These are phyloP conservation scores for Aspergillus novoparasiticus DNA, from an alignment of 2,329 filamentous ascomycete species.

Conservation along the genomic window DNA sequence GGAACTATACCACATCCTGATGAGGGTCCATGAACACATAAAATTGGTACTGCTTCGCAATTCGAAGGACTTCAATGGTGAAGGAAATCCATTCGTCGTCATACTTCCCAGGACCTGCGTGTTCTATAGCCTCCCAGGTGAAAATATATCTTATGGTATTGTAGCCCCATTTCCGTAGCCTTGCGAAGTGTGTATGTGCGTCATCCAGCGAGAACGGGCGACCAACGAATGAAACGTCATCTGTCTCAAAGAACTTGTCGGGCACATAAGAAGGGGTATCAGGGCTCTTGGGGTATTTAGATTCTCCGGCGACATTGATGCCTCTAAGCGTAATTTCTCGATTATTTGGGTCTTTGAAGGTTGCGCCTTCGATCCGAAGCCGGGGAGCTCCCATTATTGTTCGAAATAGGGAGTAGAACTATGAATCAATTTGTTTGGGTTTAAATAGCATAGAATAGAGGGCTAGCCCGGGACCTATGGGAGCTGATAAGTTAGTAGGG, in stretches of 20 bases:
- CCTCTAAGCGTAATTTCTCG: constrained; percentile 87
- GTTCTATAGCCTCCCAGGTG: constrained; percentile 98
- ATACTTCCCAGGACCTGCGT: constrained; percentile 84
- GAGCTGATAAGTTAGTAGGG: not conserved
- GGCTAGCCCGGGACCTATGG: not conserved
- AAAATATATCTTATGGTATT: constrained; percentile 97
- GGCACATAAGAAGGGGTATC: constrained; percentile 77
- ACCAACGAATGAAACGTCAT: constrained; percentile 84
- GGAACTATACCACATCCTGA: constrained; percentile 79
- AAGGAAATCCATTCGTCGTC: constrained; percentile 93
- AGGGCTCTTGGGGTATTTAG: constrained; percentile 83
- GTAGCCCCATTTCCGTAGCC: constrained; percentile 86
- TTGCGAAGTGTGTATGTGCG: constrained; percentile 81
- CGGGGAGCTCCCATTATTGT: constrained; percentile 70
- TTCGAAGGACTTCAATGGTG: constrained; percentile 79
- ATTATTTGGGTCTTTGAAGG: constrained; percentile 78
- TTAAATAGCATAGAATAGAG: not conserved
- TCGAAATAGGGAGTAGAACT: not conserved
- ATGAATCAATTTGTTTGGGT: not conserved
- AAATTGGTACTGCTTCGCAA: constrained; percentile 88
- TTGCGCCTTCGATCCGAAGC: constrained; percentile 79
- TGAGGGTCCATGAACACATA: constrained; percentile 99
- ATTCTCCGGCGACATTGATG: constrained; percentile 90
- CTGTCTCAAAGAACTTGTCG: constrained; percentile 86
- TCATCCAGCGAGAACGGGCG: constrained; percentile 83